Percentiles rank a stretch among this genome's conserved stretches.
Evolutionary conservation across 345 rosid genomes (phyloP).

Genomic region (Pistacia atlantica): DNA sequence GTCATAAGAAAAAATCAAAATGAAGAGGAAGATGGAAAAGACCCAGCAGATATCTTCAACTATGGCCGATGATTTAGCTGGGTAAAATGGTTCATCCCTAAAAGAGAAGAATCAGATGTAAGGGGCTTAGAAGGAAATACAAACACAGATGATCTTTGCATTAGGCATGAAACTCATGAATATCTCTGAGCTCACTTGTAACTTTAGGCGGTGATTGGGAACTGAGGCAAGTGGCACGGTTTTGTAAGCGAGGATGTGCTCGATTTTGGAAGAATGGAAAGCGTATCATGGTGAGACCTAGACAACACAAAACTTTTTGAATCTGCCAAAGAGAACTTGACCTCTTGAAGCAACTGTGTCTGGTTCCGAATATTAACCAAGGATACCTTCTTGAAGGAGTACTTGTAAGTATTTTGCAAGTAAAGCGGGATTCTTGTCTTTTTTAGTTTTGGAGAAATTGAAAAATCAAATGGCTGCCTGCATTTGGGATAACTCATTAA

Average conservation of each 20-base stretch:
- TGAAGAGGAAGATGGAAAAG: no score
- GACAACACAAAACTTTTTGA: slow-evolving; percentile 76
- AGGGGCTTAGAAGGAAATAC: slow-evolving; percentile 69
- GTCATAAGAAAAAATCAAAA: no score
- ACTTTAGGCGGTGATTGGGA: slow-evolving; percentile 77
- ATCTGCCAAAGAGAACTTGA: slow-evolving; percentile 77
- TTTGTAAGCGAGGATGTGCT: slow-evolving; percentile 62
- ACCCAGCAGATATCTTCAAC: no score
- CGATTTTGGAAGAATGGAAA: slow-evolving; percentile 75
- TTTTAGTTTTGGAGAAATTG: no score
- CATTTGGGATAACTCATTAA: no score
- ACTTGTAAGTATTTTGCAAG: no score
- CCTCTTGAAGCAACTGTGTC: slow-evolving; percentile 83
- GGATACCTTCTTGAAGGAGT: no score
- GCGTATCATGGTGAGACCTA: slow-evolving; percentile 72
- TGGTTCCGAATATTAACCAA: slow-evolving; percentile 63
- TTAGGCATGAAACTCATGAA: slow-evolving; percentile 69
- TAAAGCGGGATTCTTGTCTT: no score
- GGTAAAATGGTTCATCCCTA: no score
- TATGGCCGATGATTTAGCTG: no score
- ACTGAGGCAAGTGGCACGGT: slow-evolving; percentile 79
- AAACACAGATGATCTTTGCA: slow-evolving; percentile 60
- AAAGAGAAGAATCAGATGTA: no score
- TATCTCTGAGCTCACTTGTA: slow-evolving; percentile 67
- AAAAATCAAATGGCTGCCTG: no score